Percentiles rank a stretch among this genome's conserved stretches.
Evolutionary conservation across 305 asterid species (phyloP).

Genomic region (Fraxinus dipetala): DNA sequence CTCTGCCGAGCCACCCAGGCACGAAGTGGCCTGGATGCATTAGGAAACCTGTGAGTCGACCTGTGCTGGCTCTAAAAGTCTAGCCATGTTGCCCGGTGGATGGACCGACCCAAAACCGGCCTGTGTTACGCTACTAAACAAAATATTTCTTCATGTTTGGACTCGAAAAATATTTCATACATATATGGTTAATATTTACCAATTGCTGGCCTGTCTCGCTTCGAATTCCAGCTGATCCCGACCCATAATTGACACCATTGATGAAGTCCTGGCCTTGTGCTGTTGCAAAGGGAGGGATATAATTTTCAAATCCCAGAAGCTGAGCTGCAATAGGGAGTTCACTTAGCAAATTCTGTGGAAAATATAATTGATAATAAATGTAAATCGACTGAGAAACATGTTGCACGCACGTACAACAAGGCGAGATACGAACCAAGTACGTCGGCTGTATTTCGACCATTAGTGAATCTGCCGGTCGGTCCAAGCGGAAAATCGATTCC

Average conservation of each 20-base stretch:
- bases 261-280: conserved; percentile 22
- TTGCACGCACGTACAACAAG: background rate
- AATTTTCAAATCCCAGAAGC: conserved; percentile 32
- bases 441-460: conserved; percentile 35
- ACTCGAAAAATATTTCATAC: background rate
- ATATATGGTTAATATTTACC: conserved; percentile 22
- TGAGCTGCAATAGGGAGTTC: conserved; percentile 25
- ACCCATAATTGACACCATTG: conserved; percentile 51
- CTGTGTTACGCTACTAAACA: background rate
- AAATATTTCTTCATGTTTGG: background rate
- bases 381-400: background rate
- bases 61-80: background rate
- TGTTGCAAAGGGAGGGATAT: conserved; percentile 47
- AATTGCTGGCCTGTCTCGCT: conserved; percentile 37
- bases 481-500: conserved; percentile 39
- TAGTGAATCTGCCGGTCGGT: conserved; percentile 49
- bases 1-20: background rate
- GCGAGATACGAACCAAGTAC: conserved; percentile 23
- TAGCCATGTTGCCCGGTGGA: background rate
- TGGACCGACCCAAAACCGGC: background rate
- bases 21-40: background rate
- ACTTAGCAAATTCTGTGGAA: background rate
- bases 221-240: conserved; percentile 58
- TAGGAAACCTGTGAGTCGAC: background rate
- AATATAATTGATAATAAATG: background rate